Conservation (phyloP, 306 rosid species). For the Astragalus glycyphyllos region DNA sequence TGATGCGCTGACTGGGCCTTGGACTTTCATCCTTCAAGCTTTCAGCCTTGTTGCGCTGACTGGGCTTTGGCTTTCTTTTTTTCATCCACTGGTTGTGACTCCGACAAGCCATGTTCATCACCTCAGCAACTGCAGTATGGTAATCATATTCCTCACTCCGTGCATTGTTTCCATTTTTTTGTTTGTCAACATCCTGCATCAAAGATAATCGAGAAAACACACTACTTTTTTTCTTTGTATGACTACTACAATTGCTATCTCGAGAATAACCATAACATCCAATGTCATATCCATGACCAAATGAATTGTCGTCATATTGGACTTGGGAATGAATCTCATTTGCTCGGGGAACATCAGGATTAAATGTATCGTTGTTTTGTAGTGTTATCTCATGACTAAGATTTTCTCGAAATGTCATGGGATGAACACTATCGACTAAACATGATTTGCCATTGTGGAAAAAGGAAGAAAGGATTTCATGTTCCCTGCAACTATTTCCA, state of each 20-base stretch:
- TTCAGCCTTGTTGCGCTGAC: conserved; percentile 34
- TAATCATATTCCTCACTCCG: conserved; percentile 27
- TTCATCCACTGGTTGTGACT: conserved; percentile 36
- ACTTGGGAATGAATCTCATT: conserved; percentile 32
- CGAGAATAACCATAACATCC: conserved; percentile 43
- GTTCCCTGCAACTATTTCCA: conserved; percentile 37
- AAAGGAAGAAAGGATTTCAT: conserved; percentile 39
- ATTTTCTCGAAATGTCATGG: conserved; percentile 41
- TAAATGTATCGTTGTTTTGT: conserved; percentile 29
- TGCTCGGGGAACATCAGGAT: conserved; percentile 29
- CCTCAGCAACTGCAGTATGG: conserved; percentile 51
- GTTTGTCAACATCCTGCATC: conserved; percentile 36
- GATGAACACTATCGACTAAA: conserved; percentile 33
- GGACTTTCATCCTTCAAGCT: conserved; percentile 37
- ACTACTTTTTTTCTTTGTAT: conserved; percentile 42
- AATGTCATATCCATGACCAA: conserved; percentile 41
- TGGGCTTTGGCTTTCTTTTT: conserved; percentile 44
- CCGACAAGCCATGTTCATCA: conserved; percentile 56
- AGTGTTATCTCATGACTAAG: conserved; percentile 43
- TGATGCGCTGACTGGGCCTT: conserved; percentile 24
- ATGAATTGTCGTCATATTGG: conserved; percentile 33
- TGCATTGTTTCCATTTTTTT: conserved; percentile 21
- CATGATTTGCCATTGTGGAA: conserved; percentile 37
- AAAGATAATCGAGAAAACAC: conserved; percentile 61
- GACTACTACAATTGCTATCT: conserved; percentile 32